Base-by-base conservation (phyloP, 1,284 basidiomycete genomes). In the Moesziomyces parantarcticus region DNA sequence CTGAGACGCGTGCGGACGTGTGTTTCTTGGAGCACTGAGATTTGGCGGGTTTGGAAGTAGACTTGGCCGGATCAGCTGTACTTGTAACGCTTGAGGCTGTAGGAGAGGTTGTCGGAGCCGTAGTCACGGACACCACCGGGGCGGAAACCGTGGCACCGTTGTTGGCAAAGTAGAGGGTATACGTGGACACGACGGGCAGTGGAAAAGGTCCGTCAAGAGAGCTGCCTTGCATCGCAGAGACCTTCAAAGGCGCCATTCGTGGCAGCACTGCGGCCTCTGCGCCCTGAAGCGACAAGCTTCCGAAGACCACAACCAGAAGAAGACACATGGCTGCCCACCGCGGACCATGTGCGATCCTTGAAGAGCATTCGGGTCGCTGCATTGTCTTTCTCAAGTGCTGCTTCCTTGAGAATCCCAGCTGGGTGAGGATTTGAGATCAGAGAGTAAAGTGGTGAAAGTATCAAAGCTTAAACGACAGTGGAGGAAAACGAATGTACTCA, bases 161-260 rank as follows among this genome's bases (percentile, higher is more conserved):
- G 16, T 39, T 55, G 18, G 49, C 60, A 21, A 67, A 67, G 22
- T 53, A 67, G 32, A 67, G 50, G 22, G 58, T 57, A 39, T 67
- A 67, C 2, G 64, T 67, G 16, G 58, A 51, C 3, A 57, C 50
- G 23, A 67, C n/a, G n/a, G 64, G 50, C 7, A 58, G 20, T 10
- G 64, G 64, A 1, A 41, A 53, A 1, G 58, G 58, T 8, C 36
- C 8, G 5, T 32, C 21, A 41, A 21, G 16, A 2, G 41, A 6
- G n/a, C 26, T 26, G 14, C 21, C 40, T 26, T 52, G 48, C 40
- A 51, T 32, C 16, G 51, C 16, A 8, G 26, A 40, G 10, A 56
- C 41, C 13, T 46, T 56, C 22, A 53, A 16, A 2, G 64, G 42
- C 1, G 54, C 45, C 36, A 22, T 47, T 2, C 58, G 58, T 18